phyloP scores from a whole-genome alignment of 768 basidiomycete genomes.

The Steccherinum ochraceum region DNA sequence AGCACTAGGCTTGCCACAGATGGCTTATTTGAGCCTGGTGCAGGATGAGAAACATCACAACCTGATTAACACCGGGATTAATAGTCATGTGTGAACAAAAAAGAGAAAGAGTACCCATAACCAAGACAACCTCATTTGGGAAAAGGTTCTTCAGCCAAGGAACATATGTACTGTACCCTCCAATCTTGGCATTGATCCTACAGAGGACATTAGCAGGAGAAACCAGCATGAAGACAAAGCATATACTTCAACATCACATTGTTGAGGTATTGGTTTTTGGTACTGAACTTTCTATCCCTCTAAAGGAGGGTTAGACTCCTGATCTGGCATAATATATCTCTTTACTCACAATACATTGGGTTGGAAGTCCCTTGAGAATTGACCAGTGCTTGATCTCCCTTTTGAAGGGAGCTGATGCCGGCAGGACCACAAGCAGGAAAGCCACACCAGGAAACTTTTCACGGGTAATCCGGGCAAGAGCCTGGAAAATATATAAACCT shows the following conservation, averaged over 20 bases:
- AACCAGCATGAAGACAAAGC: too few relatives aligned
- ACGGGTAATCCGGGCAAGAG: too few relatives aligned
- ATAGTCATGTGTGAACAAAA: too few relatives aligned
- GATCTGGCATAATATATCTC: too few relatives aligned
- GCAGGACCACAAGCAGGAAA: constrained; percentile 51
- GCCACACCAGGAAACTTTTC: too few relatives aligned
- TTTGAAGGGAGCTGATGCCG: constrained; percentile 42
- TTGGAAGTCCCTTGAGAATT: constrained; percentile 35
- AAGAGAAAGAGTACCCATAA: too few relatives aligned
- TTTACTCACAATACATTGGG: constrained; percentile 36
- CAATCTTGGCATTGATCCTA: constrained; percentile 35
- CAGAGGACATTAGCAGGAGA: neutral
- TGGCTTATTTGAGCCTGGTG: constrained; percentile 47
- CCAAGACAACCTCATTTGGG: too few relatives aligned
- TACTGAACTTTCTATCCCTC: constrained; percentile 29
- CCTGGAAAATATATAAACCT: too few relatives aligned
- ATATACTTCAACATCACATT: constrained; percentile 50
- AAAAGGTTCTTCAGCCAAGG: too few relatives aligned
- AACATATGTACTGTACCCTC: constrained; percentile 26
- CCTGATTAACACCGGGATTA: too few relatives aligned
- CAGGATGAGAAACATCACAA: constrained; percentile 51
- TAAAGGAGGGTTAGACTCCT: too few relatives aligned
- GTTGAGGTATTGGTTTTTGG: constrained; percentile 42
- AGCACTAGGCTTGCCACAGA: constrained; percentile 57
- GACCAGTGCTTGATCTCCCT: constrained; percentile 50